These are phyloP conservation scores for Puccinia novopanici DNA, from an alignment of 1,284 basidiomycete genomes.

Conservation along the genomic window DNA sequence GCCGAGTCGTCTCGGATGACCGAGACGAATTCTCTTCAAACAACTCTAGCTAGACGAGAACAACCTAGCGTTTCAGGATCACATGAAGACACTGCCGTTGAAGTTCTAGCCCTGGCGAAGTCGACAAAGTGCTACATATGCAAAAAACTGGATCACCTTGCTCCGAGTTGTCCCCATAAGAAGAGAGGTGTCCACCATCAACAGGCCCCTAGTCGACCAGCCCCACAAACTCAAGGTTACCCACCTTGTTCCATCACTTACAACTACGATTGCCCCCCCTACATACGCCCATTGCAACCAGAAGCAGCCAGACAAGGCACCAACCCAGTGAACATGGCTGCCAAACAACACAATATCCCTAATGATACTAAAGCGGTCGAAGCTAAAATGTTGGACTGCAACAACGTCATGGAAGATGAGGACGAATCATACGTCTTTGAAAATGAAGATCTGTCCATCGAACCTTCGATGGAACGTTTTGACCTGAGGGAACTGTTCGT, in stretches of 20 bases:
- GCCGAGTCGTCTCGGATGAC: not conserved
- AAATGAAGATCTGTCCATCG: too few species aligned
- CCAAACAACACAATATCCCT: not conserved
- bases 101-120: not conserved
- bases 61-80: not conserved
- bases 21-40: not conserved
- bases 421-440: not conserved
- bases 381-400: not conserved
- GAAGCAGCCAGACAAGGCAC: not conserved
- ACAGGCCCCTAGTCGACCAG: not conserved
- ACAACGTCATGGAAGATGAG: not conserved
- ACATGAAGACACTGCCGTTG: not conserved
- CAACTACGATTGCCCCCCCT: not conserved
- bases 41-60: not conserved
- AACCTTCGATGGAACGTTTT: not conserved
- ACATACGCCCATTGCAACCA: not conserved
- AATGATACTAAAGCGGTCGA: too few species aligned
- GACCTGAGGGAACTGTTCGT: not conserved
- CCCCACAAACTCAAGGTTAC: not conserved
- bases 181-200: not conserved
- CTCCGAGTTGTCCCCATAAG: not conserved
- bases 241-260: not conserved
- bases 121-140: not conserved
- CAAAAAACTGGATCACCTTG: not conserved
- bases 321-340: not conserved